Base-by-base conservation (phyloP, 257 asterid species). In the Solanum sitiens region DNA sequence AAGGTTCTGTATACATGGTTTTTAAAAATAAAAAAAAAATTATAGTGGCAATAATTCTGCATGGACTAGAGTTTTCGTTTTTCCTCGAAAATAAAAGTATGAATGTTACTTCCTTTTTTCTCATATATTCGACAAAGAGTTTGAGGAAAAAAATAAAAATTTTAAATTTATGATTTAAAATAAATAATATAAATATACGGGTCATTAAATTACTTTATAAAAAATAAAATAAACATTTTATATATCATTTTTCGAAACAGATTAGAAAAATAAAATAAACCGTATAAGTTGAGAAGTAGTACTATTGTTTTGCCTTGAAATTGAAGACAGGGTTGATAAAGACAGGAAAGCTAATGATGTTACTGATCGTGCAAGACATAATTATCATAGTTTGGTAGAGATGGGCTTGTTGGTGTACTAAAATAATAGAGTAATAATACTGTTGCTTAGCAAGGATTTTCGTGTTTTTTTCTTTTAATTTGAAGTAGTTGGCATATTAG, bases 271-370 rank as follows among this genome's bases (percentile, higher is more conserved):
- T 1, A 37, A 37, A 37, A 35, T 35, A 37, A 37, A 37, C 5
- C 8, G 40, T 37, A 37, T 37, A 37, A 37, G 39, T 35, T 18
- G 25, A 56, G 12, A 11, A 59, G 39, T 35, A 74, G 56, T 40
- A 20, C 74, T 44, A 44, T 86, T 63, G 65, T 42, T 27, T 74
- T 72, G 32, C 25, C 92, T 90, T 92, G 4, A 86, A 88, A 90
- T 74, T 90, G 87, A 92, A 92, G 93, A 90, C 32, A 88, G 85
- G 77, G 33, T 39, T 88, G 92, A 88, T 89, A 63, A 89, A 89
- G 91, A 90, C 90, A 80, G 42, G 27, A 83, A 32, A 90, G 79
- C 90, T 71, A 85, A 90, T 88, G 76, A 90, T 89, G 89, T 59
- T 75, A 68, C 87, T 85, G 73, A 83, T 86, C 87, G 50, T 86